These are phyloP conservation scores for Raddia distichophylla DNA, from an alignment of 176 grass and related monocot species.

Conservation along the genomic window DNA sequence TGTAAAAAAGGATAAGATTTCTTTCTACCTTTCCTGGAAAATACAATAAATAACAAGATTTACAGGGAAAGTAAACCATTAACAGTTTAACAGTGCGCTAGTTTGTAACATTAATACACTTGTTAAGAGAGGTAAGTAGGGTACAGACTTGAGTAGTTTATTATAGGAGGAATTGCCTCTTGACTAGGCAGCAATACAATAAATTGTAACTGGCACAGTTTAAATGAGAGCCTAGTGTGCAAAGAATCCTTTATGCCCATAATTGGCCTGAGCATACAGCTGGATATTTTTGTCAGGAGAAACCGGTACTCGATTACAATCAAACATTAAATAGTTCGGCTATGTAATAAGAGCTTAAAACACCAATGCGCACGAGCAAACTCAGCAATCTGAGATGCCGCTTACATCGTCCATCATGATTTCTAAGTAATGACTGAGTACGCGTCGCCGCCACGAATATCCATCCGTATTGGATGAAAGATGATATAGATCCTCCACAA, in stretches of 20 bases:
- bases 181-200: background rate
- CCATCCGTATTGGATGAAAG: background rate
- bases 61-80: background rate
- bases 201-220: background rate
- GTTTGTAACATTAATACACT: background rate
- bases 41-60: background rate
- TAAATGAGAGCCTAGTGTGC: too few relatives aligned
- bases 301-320: background rate
- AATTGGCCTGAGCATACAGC: constrained; percentile 24
- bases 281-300: background rate
- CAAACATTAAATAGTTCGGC: background rate
- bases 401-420: background rate
- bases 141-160: constrained; percentile 14
- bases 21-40: constrained; percentile 8
- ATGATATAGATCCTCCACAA: background rate
- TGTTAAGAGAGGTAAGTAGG: background rate
- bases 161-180: constrained; percentile 5
- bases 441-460: background rate
- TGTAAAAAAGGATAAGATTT: constrained; percentile 23
- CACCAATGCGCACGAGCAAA: constrained; percentile 14
- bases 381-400: background rate
- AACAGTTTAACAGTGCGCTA: constrained; percentile 9
- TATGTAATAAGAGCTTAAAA: background rate
- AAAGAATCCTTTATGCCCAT: too few relatives aligned
- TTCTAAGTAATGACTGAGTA: background rate